phyloP scores from a whole-genome alignment of 305 asterid species.

The Fraxinus platypoda region DNA sequence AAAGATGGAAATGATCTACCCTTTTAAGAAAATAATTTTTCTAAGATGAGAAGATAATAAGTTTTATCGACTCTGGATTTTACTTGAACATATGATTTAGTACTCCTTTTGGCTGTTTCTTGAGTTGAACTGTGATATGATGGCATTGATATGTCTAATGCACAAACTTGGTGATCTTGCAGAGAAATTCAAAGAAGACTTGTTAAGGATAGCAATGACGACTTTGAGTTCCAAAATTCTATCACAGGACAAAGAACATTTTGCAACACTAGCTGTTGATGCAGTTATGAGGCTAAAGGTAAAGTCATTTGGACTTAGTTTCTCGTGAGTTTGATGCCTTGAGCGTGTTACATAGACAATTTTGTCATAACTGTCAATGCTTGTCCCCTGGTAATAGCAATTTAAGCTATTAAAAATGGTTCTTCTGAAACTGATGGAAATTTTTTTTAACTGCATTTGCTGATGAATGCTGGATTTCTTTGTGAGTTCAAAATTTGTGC shows the following conservation, averaged over 20 bases:
- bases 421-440: not conserved
- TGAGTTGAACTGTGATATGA: not conserved
- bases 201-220: conserved; percentile 91
- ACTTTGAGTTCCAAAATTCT: conserved; percentile 92
- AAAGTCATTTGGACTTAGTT: conserved; percentile 14
- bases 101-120: not conserved
- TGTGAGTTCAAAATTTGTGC: not conserved
- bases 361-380: not conserved
- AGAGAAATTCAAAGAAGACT: conserved; percentile 73
- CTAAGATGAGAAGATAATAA: not conserved
- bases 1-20: not conserved
- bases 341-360: not conserved
- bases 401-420: not conserved
- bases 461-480: not conserved
- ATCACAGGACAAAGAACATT: conserved; percentile 90
- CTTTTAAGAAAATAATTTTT: not conserved
- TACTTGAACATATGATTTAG: not conserved
- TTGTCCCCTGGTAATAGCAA: not conserved
- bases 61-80: not conserved
- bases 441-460: not conserved
- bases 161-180: conserved; percentile 19
- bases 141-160: not conserved
- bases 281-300: conserved; percentile 95
- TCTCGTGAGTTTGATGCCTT: conserved; percentile 3
- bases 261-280: conserved; percentile 79